Percentiles rank a stretch among this genome's conserved stretches.
These are phyloP conservation scores for Aspergillus fumigatus DNA, from an alignment of 2,329 filamentous ascomycete genomes.

Conservation along the genomic window DNA sequence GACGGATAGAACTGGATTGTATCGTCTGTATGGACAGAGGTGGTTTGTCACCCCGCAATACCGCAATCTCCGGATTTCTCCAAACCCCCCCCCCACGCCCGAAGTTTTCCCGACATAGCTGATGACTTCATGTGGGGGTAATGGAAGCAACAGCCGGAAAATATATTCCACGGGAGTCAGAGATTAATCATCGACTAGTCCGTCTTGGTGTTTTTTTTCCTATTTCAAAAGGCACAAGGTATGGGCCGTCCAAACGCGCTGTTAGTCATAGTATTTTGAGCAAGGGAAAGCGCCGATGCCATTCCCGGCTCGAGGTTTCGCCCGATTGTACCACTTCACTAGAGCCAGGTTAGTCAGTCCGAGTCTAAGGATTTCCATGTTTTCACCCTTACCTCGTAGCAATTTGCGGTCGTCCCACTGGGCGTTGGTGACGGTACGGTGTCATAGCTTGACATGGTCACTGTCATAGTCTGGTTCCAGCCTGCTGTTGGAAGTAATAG, in stretches of 20 bases:
- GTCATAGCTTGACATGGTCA: slow-evolving; percentile 1
- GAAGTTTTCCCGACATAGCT: background rate
- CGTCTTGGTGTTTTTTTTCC: no score
- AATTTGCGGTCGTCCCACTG: slow-evolving; percentile 6
- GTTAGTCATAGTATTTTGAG: no score
- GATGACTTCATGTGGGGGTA: no score
- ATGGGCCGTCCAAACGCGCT: no score
- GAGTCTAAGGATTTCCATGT: background rate
- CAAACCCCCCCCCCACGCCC: no score
- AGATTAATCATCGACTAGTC: no score
- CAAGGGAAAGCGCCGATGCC: background rate
- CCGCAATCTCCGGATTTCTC: background rate
- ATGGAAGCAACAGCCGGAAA: no score
- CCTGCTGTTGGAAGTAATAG: slow-evolving; percentile 5
- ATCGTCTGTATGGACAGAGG: no score
- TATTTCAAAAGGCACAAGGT: no score
- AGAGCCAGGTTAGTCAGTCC: background rate
- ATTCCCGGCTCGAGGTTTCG: slow-evolving; percentile 1
- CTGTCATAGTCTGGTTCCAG: slow-evolving; percentile 6
- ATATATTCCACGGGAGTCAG: no score
- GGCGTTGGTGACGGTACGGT: slow-evolving; percentile 5
- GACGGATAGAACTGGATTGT: background rate
- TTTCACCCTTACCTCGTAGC: slow-evolving; percentile 4
- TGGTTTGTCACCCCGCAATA: background rate
- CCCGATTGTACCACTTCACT: slow-evolving; percentile 7